Percentiles rank a stretch among this genome's conserved stretches.
These are phyloP conservation scores for Saussurea involucrata DNA, from an alignment of 129 eudicot genomes.

Conservation along the genomic window DNA sequence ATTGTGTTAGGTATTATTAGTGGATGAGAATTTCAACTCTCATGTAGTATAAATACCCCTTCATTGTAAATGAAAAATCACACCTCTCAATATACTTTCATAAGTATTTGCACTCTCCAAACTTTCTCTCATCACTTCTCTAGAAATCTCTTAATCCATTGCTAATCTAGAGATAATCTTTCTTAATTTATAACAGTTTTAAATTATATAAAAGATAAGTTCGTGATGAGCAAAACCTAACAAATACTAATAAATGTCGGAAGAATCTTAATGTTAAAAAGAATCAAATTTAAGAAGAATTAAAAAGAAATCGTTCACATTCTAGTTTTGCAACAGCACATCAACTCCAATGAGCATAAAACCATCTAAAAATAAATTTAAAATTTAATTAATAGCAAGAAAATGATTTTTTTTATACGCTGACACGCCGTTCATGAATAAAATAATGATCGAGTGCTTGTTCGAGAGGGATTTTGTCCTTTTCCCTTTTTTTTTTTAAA, in stretches of 20 bases:
- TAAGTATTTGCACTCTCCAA: too few relatives aligned
- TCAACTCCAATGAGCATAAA: slow-evolving; percentile 10
- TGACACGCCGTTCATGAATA: slow-evolving; percentile 30
- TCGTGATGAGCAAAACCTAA: not conserved
- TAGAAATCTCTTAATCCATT: too few relatives aligned
- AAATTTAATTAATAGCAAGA: not conserved
- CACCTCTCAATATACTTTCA: too few relatives aligned
- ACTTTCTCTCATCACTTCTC: too few relatives aligned
- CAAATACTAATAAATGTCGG: not conserved
- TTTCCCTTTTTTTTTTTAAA: not conserved
- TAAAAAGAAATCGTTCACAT: slow-evolving; percentile 20
- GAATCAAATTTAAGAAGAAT: not conserved
- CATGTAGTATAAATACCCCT: too few relatives aligned
- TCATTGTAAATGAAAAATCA: too few relatives aligned
- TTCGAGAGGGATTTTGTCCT: slow-evolving; percentile 4
- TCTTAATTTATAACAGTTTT: too few relatives aligned
- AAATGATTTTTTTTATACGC: not conserved
- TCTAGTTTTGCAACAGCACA: slow-evolving; percentile 19
- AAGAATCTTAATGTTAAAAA: slow-evolving; percentile 15
- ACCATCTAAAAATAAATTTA: not conserved
- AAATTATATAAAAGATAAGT: not conserved
- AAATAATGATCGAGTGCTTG: not conserved
- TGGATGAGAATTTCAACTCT: too few relatives aligned
- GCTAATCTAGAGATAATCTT: too few relatives aligned
- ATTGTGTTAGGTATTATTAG: too few relatives aligned